Evolutionary conservation across 2,329 filamentous ascomycete species (phyloP).

Genomic region (Cladosporium velox): DNA sequence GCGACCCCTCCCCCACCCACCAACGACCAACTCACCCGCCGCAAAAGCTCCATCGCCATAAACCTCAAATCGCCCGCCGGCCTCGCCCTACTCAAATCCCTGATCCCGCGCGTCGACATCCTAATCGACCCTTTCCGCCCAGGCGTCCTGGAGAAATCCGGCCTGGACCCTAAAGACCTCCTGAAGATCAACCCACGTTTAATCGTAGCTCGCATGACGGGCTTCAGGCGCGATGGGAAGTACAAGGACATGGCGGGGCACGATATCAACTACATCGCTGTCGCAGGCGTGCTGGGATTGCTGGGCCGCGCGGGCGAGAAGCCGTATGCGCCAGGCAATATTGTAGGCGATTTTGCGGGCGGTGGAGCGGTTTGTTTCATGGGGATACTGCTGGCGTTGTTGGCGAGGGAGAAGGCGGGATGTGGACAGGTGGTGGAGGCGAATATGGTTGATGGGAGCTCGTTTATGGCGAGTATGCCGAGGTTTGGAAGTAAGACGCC

Average conservation of each 20-base stretch:
- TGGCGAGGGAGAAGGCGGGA: conserved; percentile 65
- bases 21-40: conserved; percentile 73
- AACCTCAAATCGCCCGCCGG: conserved; percentile 72
- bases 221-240: conserved; percentile 82
- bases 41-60: conserved; percentile 77
- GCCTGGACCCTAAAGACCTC: conserved; percentile 70
- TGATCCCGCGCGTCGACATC: conserved; percentile 69
- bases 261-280: conserved; percentile 94
- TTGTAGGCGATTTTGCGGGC: conserved; percentile 88
- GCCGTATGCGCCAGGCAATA: conserved; percentile 78
- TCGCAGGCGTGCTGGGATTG: conserved; percentile 75
- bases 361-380: conserved; percentile 81
- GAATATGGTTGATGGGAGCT: conserved; percentile 92
- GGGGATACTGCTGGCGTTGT: conserved; percentile 77
- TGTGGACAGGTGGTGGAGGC: conserved; percentile 87
- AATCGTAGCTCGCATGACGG: conserved; percentile 83
- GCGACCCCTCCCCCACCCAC: conserved; percentile 47
- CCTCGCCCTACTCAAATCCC: conserved; percentile 63
- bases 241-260: conserved; percentile 90
- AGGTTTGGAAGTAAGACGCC: conserved; percentile 66
- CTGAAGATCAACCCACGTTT: conserved; percentile 69
- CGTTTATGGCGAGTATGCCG: conserved; percentile 77
- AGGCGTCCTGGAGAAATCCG: conserved; percentile 82
- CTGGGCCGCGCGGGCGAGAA: conserved; percentile 69
- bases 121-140: conserved; percentile 93